A percentile compares a stretch with the other conserved stretches of the same genome.
phyloP scores from a whole-genome alignment of 441 rosid species.

The Aquilaria agallochum region DNA sequence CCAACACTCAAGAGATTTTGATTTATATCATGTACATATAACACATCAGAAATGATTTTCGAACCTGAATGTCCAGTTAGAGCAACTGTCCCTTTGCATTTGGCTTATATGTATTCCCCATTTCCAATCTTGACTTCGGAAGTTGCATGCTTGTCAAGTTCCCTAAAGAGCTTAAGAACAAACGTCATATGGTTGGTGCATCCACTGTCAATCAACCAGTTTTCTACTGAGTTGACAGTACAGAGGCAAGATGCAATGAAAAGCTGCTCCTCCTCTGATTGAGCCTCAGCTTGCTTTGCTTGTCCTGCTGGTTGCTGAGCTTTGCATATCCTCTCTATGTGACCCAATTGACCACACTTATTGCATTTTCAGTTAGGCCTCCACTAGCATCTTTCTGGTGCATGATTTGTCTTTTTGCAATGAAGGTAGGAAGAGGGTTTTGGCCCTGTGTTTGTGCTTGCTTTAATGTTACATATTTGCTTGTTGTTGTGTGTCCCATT shows the following conservation, averaged over 20 bases:
- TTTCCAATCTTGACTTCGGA: not conserved
- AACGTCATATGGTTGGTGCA: not conserved
- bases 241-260: not conserved
- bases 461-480: not conserved
- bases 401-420: not conserved
- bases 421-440: not conserved
- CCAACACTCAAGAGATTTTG: not conserved
- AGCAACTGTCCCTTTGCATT: not conserved
- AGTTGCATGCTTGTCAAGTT: not conserved
- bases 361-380: not conserved
- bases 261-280: not conserved
- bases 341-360: not conserved
- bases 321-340: no score
- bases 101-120: not conserved
- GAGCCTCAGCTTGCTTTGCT: not conserved
- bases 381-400: not conserved
- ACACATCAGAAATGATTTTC: not conserved
- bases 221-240: not conserved
- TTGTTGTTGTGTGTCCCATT: not conserved
- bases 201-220: not conserved
- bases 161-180: not conserved
- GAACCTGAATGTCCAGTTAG: not conserved
- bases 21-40: not conserved
- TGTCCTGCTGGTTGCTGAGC: not conserved
- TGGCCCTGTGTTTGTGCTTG: not conserved